Evolutionary conservation across 2,329 filamentous ascomycete genomes (phyloP), one percentile per base, ranked within the genome.

Genomic region (Neofusicoccum sp.): DNA sequence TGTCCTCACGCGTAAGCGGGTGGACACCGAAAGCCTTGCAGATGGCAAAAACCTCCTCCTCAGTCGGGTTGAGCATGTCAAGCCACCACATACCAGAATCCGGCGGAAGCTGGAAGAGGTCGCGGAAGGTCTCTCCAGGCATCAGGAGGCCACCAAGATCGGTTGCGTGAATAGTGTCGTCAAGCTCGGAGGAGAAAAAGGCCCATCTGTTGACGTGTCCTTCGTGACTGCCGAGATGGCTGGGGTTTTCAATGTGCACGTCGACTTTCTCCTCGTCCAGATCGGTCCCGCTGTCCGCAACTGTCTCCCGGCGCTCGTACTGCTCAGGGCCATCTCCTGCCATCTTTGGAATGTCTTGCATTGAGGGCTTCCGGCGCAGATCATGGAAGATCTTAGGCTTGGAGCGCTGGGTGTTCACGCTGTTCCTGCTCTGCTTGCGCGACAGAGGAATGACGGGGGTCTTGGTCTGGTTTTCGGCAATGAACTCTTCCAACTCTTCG

Each of bases 31-130:
- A 99, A 4, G 95, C 93, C 70, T 93, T 92, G 80, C 91, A 96
- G 64, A 99, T 88, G 31, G 88, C 88, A 44, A 88, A 86, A 20
- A 96, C 87, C 73, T 98, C 95, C 62, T 93, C 92, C 70, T 93
- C 90, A 1, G 89, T 93, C 1, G 93, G 91, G 67, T 90, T 91
- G 72, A 93, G 89, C 73, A 97, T 89, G 70, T 99, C 96, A 54
- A 99, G 82, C 95, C 95, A 99, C 93, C 93, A 99, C n/a, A 96
- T 93, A 69, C 93, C 93, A 67, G 92, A 83, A 34, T 86, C 82
- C 1, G 82, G 81, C 34, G 84, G 84, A 36, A 86, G 80, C 66
- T 87, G 86, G 72, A 99, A 99, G 9, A 99, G 85, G 61, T 92
- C 91, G 33, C 91, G 88, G 68, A 98, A 89, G 61, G 89, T 89